phyloP scores from a whole-genome alignment of 495 filamentous ascomycete species.

The Penicilliopsis zonata region DNA sequence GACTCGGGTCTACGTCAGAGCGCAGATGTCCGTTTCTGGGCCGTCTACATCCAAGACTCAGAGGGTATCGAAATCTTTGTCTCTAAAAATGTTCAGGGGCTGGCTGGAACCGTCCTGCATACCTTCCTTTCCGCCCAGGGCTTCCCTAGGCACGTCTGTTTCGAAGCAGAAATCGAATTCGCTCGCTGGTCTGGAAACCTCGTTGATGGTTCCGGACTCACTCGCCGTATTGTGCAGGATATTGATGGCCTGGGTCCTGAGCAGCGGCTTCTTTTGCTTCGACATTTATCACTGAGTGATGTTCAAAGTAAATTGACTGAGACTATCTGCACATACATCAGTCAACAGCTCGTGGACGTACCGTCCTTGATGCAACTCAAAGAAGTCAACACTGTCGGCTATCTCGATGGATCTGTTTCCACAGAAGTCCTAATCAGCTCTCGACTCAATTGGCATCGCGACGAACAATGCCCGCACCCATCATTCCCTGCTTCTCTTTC shows the following conservation, averaged over 20 bases:
- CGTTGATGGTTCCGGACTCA: slow-evolving; percentile 22
- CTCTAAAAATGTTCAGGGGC: slow-evolving; percentile 41
- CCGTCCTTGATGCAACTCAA: slow-evolving; percentile 38
- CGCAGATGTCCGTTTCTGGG: slow-evolving; percentile 40
- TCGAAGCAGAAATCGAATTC: slow-evolving; percentile 36
- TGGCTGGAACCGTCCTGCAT: slow-evolving; percentile 40
- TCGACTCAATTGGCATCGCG: slow-evolving; percentile 39
- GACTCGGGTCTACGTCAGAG: slow-evolving; percentile 43
- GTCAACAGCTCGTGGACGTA: slow-evolving; percentile 35
- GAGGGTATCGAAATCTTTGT: slow-evolving; percentile 36
- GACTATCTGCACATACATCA: slow-evolving; percentile 29
- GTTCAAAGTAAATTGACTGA: slow-evolving; percentile 13
- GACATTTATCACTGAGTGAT: slow-evolving; percentile 34
- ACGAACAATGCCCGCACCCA: slow-evolving; percentile 31
- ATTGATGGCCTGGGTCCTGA: slow-evolving; percentile 40
- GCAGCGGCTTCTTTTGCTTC: slow-evolving; percentile 37
- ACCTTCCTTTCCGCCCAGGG: slow-evolving; percentile 41
- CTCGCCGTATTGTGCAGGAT: slow-evolving; percentile 36
- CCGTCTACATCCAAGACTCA: slow-evolving; percentile 34
- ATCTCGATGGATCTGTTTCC: slow-evolving; percentile 34
- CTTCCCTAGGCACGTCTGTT: slow-evolving; percentile 38
- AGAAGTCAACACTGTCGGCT: slow-evolving; percentile 34
- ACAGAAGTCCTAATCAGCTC: slow-evolving; percentile 28
- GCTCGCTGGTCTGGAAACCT: slow-evolving; percentile 24
- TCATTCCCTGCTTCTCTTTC: slow-evolving; percentile 21